Conservation (phyloP, 805 yeast genomes). For the Schizosaccharomyces japonicus region DNA sequence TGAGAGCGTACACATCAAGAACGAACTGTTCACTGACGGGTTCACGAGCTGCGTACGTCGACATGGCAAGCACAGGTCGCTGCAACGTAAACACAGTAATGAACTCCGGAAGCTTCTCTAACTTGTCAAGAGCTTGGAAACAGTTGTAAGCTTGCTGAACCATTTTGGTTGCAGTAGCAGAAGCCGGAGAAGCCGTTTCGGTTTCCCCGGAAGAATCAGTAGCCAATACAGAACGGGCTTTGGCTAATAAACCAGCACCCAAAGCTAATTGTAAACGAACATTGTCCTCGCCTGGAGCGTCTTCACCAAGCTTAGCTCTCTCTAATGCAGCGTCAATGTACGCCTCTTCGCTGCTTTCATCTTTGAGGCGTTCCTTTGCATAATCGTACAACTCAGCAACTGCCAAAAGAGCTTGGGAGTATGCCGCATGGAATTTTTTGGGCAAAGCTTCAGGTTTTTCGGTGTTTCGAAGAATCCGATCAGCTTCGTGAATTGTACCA, state of each 20-base stretch:
- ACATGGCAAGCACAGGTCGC: too few relatives aligned
- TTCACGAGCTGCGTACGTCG: too few relatives aligned
- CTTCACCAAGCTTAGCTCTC: slow-evolving; percentile 1
- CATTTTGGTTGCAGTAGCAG: too few relatives aligned
- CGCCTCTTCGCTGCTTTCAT: neutral
- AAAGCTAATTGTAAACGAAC: too few relatives aligned
- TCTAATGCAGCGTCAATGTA: slow-evolving; percentile 1
- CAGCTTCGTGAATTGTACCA: slow-evolving; percentile 4
- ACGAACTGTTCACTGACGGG: neutral
- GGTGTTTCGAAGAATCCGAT: neutral
- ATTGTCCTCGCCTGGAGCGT: neutral
- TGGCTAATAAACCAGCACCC: too few relatives aligned
- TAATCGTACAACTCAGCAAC: neutral
- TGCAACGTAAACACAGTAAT: too few relatives aligned
- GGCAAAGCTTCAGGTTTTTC: neutral
- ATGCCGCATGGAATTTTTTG: slow-evolving; percentile 4
- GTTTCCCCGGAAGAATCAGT: too few relatives aligned
- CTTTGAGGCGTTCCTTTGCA: neutral
- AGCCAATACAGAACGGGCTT: too few relatives aligned
- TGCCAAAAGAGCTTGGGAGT: slow-evolving; percentile 2
- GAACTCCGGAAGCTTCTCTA: too few relatives aligned
- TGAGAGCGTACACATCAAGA: neutral
- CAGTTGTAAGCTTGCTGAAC: too few relatives aligned
- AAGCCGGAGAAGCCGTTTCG: too few relatives aligned
- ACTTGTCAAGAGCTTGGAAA: too few relatives aligned